Evolutionary conservation across 352 stramenopile genomes (phyloP), one percentile per base, ranked within the genome.

Genomic region (Blastocystis hominis): DNA sequence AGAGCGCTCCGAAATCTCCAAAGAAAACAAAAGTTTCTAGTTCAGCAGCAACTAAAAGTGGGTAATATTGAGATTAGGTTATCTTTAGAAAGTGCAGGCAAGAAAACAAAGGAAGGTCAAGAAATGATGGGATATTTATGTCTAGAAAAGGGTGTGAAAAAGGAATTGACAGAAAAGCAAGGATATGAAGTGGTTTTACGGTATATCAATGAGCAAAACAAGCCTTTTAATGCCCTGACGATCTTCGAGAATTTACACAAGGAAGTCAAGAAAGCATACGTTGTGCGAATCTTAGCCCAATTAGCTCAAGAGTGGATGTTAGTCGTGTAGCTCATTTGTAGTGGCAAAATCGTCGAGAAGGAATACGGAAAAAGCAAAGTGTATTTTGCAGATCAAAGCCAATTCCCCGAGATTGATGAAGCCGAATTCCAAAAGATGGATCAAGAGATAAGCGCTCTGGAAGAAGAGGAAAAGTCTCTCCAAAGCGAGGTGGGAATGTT

Each of bases 141-240:
- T 36, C 9, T 47, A 84, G 70, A 84, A 10, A 84, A 64, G 34
- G 53, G 20, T 6, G 10, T 36, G 20, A 84, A 84, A 34, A 84
- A 84, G 72, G 72, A 84, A 30, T 24, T 66, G 3, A 84, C 72
- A 66, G 72, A 66, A 46, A 66, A 64, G n/a, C n/a, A 84, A 30
- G 72, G 72, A 9, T 84, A 84, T 53, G 50, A 42, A 46, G 72
- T 84, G 13, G 17, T 84, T 15, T 34, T 84, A 30, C 7, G 47
- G 53, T 84, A 84, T 30, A 50, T 84, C 47, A 84, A 84, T 30
- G 72, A 84, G 38, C 72, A 84, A 47, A 84, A 84, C 72, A 84
- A 84, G 53, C 72, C 72, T 1, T 84, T 84, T 53, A 84, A 66
- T 47, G 47, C 47, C 36, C 72, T 68, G 42, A 84, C 72, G 47